A percentile compares a stretch with the other conserved stretches of the same genome.
Evolutionary conservation across 768 basidiomycete species (phyloP).

Genomic region (Tricholoma furcatifolium): DNA sequence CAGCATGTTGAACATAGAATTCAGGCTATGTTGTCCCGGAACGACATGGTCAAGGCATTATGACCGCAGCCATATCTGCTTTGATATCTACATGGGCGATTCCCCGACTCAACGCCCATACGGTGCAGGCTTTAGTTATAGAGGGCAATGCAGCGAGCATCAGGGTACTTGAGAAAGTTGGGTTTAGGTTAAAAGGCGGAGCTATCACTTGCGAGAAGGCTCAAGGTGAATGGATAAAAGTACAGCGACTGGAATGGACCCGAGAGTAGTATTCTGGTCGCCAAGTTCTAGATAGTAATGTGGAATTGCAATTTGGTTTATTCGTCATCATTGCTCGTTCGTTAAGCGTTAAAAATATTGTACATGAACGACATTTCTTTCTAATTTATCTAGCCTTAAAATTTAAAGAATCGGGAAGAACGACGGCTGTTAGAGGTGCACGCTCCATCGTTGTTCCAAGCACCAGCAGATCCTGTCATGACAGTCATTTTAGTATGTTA

Average conservation of each 20-base stretch:
- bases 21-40: conserved; percentile 12
- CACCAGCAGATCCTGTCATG: conserved; percentile 26
- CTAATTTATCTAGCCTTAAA: neutral
- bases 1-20: neutral
- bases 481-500: neutral
- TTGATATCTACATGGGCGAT: conserved; percentile 11
- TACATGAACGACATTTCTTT: neutral
- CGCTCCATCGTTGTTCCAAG: conserved; percentile 33
- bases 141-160: conserved; percentile 13
- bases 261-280: neutral
- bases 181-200: conserved; percentile 2
- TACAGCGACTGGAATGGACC: conserved; percentile 13
- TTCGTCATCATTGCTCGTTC: too few relatives aligned
- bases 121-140: conserved; percentile 9
- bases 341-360: too few relatives aligned
- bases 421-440: conserved; percentile 20
- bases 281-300: too few relatives aligned
- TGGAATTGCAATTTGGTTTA: too few relatives aligned
- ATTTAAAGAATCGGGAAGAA: conserved; percentile 13
- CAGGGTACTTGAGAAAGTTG: conserved; percentile 12
- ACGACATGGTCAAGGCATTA: conserved; percentile 14
- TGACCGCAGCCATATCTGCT: conserved; percentile 9
- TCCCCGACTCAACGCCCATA: conserved; percentile 9
- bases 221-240: conserved; percentile 4
- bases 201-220: conserved; percentile 3